Conservation (phyloP, 768 basidiomycete genomes). For the Sistotremastrum niveocremeum region DNA sequence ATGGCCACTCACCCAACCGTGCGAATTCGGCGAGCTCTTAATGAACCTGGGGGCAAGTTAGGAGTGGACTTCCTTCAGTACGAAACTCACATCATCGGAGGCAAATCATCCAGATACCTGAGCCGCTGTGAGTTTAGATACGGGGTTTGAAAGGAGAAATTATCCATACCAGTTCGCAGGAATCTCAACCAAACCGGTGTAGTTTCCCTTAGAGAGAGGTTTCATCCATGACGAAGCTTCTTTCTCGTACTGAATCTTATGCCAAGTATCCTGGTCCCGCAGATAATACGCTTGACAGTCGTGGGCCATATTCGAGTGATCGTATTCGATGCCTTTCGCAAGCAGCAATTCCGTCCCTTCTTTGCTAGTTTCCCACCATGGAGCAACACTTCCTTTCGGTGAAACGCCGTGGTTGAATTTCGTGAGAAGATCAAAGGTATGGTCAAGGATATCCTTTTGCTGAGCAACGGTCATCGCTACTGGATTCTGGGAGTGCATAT, state of each 20-base stretch:
- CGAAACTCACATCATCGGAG: constrained; percentile 49
- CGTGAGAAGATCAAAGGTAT: constrained; percentile 51
- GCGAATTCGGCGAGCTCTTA: constrained; percentile 51
- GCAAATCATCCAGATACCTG: constrained; percentile 61
- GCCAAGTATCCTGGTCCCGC: constrained; percentile 57
- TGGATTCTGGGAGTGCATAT: constrained; percentile 33
- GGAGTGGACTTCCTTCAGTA: background rate
- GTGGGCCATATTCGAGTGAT: constrained; percentile 46
- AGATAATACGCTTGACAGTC: constrained; percentile 57
- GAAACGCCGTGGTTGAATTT: constrained; percentile 47
- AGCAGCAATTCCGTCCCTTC: constrained; percentile 51
- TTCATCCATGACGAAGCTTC: constrained; percentile 62
- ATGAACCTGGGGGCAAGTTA: constrained; percentile 40
- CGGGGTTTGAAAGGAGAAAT: background rate
- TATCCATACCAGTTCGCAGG: constrained; percentile 51
- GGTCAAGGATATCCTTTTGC: constrained; percentile 56
- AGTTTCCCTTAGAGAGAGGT: constrained; percentile 47
- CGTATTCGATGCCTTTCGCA: constrained; percentile 65
- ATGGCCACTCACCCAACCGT: constrained; percentile 42
- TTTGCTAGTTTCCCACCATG: constrained; percentile 70
- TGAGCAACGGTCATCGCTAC: constrained; percentile 45
- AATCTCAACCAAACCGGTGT: constrained; percentile 49
- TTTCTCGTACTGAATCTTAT: constrained; percentile 51
- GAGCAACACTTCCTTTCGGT: constrained; percentile 54
- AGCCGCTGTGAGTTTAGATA: background rate